These are phyloP conservation scores for Aspergillus sp. DNA, from an alignment of 2,329 filamentous ascomycete species.

Conservation along the genomic window DNA sequence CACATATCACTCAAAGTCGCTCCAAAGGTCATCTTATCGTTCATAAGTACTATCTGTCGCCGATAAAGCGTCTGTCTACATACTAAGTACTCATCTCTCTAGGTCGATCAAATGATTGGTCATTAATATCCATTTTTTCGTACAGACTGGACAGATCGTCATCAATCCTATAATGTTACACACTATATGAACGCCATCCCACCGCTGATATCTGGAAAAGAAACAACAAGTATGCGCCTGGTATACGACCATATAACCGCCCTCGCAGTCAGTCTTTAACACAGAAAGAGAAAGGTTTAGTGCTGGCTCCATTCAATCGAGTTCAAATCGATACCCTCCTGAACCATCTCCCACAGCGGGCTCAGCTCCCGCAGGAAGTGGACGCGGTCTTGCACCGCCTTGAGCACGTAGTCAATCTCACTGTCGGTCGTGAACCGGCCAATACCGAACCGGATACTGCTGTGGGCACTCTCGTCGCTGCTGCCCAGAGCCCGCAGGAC, in stretches of 20 bases:
- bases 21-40: too few relatives aligned
- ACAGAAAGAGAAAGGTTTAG: slow-evolving; percentile 17
- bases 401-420: slow-evolving; percentile 96
- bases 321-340: slow-evolving; percentile 92
- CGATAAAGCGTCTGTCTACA: too few relatives aligned
- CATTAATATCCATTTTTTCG: slow-evolving; percentile 17
- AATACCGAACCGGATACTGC: slow-evolving; percentile 96
- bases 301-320: slow-evolving; percentile 99
- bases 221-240: slow-evolving; percentile 13
- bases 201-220: slow-evolving; percentile 21
- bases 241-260: slow-evolving; percentile 8
- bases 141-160: slow-evolving; percentile 21
- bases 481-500: slow-evolving; percentile 91
- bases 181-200: slow-evolving; percentile 30
- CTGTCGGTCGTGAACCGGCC: slow-evolving; percentile 92
- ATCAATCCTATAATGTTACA: slow-evolving; percentile 25
- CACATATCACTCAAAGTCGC: too few relatives aligned
- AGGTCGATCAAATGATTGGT: not conserved
- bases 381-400: slow-evolving; percentile 88
- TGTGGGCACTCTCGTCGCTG: slow-evolving; percentile 96
- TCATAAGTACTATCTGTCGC: too few relatives aligned
- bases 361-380: slow-evolving; percentile 92
- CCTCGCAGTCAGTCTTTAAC: slow-evolving; percentile 14
- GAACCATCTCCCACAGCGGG: slow-evolving; percentile 95
- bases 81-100: too few relatives aligned